Percentiles rank a stretch among this genome's conserved stretches.
Conservation (phyloP, 2,329 filamentous ascomycete genomes). For the Monosporascus sp. region DNA sequence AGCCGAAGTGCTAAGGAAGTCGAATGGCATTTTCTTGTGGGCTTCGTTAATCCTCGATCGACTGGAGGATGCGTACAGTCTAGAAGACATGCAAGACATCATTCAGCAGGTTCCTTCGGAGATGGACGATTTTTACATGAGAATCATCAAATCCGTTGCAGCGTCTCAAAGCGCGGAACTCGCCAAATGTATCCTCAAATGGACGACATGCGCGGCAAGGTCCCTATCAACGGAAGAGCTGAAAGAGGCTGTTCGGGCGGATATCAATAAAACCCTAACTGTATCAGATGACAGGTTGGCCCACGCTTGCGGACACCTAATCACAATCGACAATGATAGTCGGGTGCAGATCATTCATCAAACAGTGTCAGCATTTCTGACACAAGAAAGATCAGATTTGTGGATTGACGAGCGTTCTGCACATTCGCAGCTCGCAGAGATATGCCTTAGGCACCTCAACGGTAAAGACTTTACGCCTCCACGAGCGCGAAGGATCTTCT, state of each 20-base stretch:
- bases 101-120: constrained; percentile 15
- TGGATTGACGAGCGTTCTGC: constrained; percentile 1
- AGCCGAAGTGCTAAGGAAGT: constrained; percentile 15
- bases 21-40: constrained; percentile 20
- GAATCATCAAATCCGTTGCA: constrained; percentile 12
- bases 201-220: constrained; percentile 3
- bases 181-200: constrained; percentile 7
- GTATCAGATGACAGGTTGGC: not conserved
- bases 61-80: constrained; percentile 13
- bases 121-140: constrained; percentile 18
- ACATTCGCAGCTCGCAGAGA: constrained; percentile 1
- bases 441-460: not conserved
- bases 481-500: not conserved
- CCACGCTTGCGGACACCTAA: constrained; percentile 1
- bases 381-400: not conserved
- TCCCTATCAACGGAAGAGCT: not conserved
- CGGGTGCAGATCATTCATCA: constrained; percentile 2
- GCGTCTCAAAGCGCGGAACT: constrained; percentile 7
- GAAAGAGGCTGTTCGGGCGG: constrained; percentile 1
- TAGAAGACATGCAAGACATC: constrained; percentile 16
- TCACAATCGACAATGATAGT: not conserved
- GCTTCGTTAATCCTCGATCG: constrained; percentile 14
- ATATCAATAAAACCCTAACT: constrained; percentile 3
- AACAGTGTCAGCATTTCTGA: constrained; percentile 1
- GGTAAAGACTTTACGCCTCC: not conserved